These are phyloP conservation scores for Mrakia blollopis DNA, from an alignment of 768 basidiomycete genomes.

Conservation along the genomic window DNA sequence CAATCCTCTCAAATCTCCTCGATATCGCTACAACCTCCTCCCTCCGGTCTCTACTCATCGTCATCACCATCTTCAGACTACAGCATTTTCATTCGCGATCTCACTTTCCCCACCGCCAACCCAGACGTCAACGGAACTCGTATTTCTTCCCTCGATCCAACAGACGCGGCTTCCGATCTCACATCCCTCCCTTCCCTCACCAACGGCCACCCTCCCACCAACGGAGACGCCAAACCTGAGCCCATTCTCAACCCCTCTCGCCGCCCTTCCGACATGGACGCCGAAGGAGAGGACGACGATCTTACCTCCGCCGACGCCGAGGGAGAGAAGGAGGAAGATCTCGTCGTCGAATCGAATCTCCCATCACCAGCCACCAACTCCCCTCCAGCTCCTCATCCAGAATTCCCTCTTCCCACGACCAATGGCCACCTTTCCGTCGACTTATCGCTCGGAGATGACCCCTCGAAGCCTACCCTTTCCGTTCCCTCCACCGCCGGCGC, in stretches of 20 bases:
- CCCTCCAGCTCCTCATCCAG: conserved; percentile 30
- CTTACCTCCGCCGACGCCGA: conserved; percentile 49
- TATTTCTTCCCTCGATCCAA: not conserved
- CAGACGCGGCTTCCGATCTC: not conserved
- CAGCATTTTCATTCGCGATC: conserved; percentile 8
- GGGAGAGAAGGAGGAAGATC: conserved; percentile 46
- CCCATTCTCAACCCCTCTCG: not conserved
- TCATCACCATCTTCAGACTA: not conserved
- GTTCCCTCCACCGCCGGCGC: not conserved
- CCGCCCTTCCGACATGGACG: conserved; percentile 5
- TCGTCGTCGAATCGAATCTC: conserved; percentile 7
- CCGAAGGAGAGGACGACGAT: conserved; percentile 45
- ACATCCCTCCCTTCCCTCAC: not conserved
- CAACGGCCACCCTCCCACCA: not conserved
- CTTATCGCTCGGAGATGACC: not conserved
- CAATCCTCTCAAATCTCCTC: conserved; percentile 81
- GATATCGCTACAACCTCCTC: conserved; percentile 65
- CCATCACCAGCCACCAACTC: conserved; percentile 34
- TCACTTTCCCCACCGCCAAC: not conserved
- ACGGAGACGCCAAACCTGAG: not conserved
- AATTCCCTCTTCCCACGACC: conserved; percentile 30
- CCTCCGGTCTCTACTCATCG: not conserved
- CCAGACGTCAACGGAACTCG: conserved; percentile 14
- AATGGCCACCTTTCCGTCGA: not conserved
- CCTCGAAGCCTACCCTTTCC: not conserved